Evolutionary conservation across 306 rosid genomes (phyloP), one percentile per base, ranked within the genome.

Genomic region (Macrotyloma uniflorum): DNA sequence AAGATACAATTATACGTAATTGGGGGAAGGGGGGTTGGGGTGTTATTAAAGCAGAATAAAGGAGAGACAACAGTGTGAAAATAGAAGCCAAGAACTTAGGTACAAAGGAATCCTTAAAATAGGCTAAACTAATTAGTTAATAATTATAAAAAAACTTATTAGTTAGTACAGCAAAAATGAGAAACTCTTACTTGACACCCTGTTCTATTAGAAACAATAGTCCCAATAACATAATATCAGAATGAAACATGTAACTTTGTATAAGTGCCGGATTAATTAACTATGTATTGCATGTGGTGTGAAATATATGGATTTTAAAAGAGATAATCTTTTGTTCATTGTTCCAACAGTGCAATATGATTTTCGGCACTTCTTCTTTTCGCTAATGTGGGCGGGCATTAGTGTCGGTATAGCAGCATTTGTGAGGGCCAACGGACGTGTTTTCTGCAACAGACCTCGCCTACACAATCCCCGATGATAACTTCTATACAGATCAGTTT

Each of bases 391-490:
- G 99, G 99, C 96, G 16, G 70, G 90, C 81, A 70, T 93, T 36
- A 93, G 98, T 71, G 42, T 93, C 12, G 98, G 79, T 24, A 47
- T 93, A 70, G 99, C 98, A 33, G 89, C 90, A 67, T 87, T 91
- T 85, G 97, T 95, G 82, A 86, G 91, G 87, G 96, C 97, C 78
- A 91, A 93, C 1, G 99, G 98, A 16, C 90, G 96, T 45, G 61
- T 95, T 69, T 95, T 95, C 91, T 95, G 99, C 90, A 93, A 91
- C 83, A 83, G 99, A 24, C 99, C 97, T 16, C 91, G 90, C 79
- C 91, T 95, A 20, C 93, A 87, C 91, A 93, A 87, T 82, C 94
- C 97, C 49, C 73, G 79, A 24, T 43, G 73, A 42, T 42, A 40
- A 40, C 69, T 57, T 32, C 10, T 40, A 70, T 28, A 24, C 33